Evolutionary conservation across 2,329 filamentous ascomycete genomes (phyloP).

Genomic region (Geosmithia putterillii): DNA sequence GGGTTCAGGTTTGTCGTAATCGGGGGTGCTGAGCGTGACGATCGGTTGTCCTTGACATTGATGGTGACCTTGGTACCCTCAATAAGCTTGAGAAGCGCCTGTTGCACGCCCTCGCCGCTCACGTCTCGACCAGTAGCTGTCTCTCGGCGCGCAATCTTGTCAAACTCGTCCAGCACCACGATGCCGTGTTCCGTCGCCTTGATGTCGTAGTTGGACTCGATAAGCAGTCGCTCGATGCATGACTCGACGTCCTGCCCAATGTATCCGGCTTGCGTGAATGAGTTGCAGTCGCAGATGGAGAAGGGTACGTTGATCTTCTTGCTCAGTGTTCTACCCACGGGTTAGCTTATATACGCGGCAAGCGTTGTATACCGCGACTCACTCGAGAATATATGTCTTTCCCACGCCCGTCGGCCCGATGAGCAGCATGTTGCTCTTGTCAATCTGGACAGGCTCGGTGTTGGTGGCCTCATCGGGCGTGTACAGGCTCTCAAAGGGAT

Average conservation of each 20-base stretch:
- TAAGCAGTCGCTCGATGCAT: slow-evolving; percentile 80
- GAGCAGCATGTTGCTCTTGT: slow-evolving; percentile 89
- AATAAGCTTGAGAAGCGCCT: slow-evolving; percentile 88
- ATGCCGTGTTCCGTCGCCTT: slow-evolving; percentile 80
- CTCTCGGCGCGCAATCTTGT: slow-evolving; percentile 88
- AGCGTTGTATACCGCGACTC: slow-evolving; percentile 17
- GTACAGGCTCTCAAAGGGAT: slow-evolving; percentile 30
- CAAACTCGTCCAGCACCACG: slow-evolving; percentile 91
- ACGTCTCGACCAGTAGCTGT: slow-evolving; percentile 86
- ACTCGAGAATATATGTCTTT: slow-evolving; percentile 86
- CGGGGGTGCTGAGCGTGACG: slow-evolving; percentile 37
- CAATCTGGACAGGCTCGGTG: slow-evolving; percentile 55
- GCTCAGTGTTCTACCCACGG: slow-evolving; percentile 61
- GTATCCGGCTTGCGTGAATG: slow-evolving; percentile 92
- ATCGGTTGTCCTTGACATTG: slow-evolving; percentile 69
- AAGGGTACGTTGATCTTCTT: slow-evolving; percentile 91
- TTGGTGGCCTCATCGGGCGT: slow-evolving; percentile 31
- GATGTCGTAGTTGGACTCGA: slow-evolving; percentile 82
- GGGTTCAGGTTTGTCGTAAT: slow-evolving; percentile 41
- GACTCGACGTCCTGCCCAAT: slow-evolving; percentile 97
- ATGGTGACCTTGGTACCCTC: slow-evolving; percentile 91
- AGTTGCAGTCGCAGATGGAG: slow-evolving; percentile 89
- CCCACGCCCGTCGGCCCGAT: slow-evolving; percentile 90
- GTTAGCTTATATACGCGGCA: too few species aligned
- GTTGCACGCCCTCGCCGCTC: slow-evolving; percentile 90